Conservation (phyloP, 495 filamentous ascomycete species). For the Collariella sp. region DNA sequence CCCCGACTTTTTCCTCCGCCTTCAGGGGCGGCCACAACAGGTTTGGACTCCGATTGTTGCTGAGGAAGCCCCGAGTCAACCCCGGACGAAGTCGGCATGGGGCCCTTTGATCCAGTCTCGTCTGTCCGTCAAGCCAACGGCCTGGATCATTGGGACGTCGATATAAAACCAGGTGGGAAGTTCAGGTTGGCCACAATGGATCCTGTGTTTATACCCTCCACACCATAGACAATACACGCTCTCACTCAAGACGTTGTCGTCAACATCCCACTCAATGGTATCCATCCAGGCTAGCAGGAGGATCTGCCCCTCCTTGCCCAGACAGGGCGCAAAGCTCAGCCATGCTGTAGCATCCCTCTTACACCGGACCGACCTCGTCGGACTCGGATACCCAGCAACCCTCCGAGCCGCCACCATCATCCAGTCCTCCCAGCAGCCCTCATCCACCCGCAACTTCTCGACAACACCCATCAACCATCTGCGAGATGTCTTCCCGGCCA, state of each 20-base stretch:
- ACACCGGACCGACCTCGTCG: conserved; percentile 10
- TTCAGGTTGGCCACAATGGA: not conserved
- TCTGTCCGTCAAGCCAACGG: no score
- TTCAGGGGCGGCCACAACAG: not conserved
- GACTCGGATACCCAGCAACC: conserved; percentile 20
- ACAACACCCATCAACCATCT: conserved; percentile 32
- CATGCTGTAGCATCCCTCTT: conserved; percentile 17
- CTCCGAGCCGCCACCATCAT: conserved; percentile 13
- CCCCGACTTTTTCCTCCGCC: not conserved
- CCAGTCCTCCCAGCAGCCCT: not conserved
- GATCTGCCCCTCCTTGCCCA: conserved; percentile 25
- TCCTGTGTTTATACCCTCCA: not conserved
- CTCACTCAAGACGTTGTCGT: not conserved
- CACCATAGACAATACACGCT: not conserved
- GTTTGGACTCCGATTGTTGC: not conserved
- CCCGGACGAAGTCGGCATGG: conserved; percentile 10
- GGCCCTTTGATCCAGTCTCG: not conserved
- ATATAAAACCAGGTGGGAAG: not conserved
- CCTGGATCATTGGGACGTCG: no score
- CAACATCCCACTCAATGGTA: conserved; percentile 17
- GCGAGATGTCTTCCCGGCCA: conserved; percentile 40
- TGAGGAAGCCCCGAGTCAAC: not conserved
- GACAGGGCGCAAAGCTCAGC: conserved; percentile 28
- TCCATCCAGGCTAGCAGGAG: conserved; percentile 21
- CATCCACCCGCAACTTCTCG: conserved; percentile 28